Conservation (phyloP, 2,329 filamentous ascomycete genomes). For the Sclerotinia minor region DNA sequence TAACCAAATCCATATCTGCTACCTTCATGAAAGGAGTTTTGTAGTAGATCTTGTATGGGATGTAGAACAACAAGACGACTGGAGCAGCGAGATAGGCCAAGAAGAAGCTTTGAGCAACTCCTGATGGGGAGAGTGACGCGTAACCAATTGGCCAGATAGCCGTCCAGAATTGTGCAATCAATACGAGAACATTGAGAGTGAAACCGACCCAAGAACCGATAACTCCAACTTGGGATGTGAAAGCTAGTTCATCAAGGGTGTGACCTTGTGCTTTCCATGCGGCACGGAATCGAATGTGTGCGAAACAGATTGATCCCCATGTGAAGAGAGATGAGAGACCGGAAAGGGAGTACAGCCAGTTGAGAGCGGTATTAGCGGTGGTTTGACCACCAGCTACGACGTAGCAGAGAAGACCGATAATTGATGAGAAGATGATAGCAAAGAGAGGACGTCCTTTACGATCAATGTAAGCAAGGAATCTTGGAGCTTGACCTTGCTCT, state of each 20-base stretch:
- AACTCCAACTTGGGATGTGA: constrained; percentile 59
- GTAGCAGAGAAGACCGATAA: constrained; percentile 50
- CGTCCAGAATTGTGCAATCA: constrained; percentile 46
- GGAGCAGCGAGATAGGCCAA: constrained; percentile 55
- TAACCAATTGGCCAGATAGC: constrained; percentile 52
- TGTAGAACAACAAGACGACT: constrained; percentile 55
- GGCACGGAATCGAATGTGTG: constrained; percentile 66
- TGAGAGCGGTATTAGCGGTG: constrained; percentile 52
- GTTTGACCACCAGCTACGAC: constrained; percentile 52
- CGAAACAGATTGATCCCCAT: constrained; percentile 64
- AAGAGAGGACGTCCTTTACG: constrained; percentile 56
- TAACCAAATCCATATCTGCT: constrained; percentile 33
- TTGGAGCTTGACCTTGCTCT: constrained; percentile 59
- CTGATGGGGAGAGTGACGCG: constrained; percentile 28
- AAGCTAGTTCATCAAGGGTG: constrained; percentile 64
- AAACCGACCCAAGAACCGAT: constrained; percentile 64
- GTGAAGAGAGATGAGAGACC: constrained; percentile 60
- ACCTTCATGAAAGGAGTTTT: constrained; percentile 42
- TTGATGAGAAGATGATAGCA: constrained; percentile 45
- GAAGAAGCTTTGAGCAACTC: constrained; percentile 57
- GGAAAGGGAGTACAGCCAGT: constrained; percentile 65
- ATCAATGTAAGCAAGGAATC: constrained; percentile 58
- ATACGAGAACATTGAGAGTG: constrained; percentile 50
- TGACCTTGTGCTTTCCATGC: constrained; percentile 60
- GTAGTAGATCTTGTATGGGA: constrained; percentile 63